Conservation (phyloP, 805 yeast genomes). For the Pichia ethanolica region DNA sequence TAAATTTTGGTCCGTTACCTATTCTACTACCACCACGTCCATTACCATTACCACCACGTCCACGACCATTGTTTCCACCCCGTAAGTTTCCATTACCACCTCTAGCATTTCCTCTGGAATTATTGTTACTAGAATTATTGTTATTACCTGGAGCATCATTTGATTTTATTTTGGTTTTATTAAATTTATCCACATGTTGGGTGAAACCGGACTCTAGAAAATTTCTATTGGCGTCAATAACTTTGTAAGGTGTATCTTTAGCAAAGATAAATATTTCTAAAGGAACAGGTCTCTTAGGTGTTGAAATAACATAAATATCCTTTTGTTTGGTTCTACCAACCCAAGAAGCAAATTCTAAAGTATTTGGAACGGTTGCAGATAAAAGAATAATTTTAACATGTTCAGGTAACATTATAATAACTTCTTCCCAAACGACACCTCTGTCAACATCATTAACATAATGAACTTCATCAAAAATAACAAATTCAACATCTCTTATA, state of each 20-base stretch:
- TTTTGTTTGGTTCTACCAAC: slow-evolving; percentile 95
- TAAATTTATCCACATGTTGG: slow-evolving; percentile 47
- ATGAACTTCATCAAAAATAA: slow-evolving; percentile 95
- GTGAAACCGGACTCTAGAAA: slow-evolving; percentile 61
- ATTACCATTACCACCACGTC: slow-evolving; percentile 24
- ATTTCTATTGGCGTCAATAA: slow-evolving; percentile 65
- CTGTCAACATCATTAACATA: slow-evolving; percentile 97
- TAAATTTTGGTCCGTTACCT: slow-evolving; percentile 30
- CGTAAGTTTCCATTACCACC: slow-evolving; percentile 23
- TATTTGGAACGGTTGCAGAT: slow-evolving; percentile 98
- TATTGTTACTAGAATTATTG: too few species aligned
- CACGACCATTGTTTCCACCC: slow-evolving; percentile 20
- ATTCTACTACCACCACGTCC: slow-evolving; percentile 18
- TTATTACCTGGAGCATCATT: slow-evolving; percentile 16
- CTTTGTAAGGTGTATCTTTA: slow-evolving; percentile 60
- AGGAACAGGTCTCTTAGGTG: slow-evolving; percentile 96
- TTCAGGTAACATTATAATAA: slow-evolving; percentile 90
- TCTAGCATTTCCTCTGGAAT: slow-evolving; percentile 17
- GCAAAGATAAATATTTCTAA: slow-evolving; percentile 84
- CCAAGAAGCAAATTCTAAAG: slow-evolving; percentile 97
- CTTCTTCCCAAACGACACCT: slow-evolving; percentile 99
- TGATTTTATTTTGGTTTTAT: slow-evolving; percentile 37
- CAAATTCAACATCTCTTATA: slow-evolving; percentile 99
- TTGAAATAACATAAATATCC: slow-evolving; percentile 91
- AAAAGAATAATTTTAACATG: slow-evolving; percentile 90